Conservation (phyloP, 805 yeast genomes). For the Barnettozyma salicaria region DNA sequence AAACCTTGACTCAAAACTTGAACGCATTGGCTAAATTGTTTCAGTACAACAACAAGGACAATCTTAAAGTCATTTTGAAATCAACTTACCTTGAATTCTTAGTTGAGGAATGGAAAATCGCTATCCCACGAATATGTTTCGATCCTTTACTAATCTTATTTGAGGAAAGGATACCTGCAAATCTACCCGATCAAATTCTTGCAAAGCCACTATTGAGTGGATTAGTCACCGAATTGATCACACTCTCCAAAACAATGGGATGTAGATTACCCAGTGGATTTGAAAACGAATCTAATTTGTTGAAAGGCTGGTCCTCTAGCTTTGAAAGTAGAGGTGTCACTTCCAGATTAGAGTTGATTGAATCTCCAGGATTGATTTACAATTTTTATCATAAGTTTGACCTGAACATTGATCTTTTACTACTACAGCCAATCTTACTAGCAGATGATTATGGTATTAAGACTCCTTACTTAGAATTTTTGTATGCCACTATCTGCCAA, state of each 20-base stretch:
- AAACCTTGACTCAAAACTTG: constrained; percentile 29
- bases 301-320: constrained; percentile 45
- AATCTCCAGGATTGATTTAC: constrained; percentile 58
- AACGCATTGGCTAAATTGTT: constrained; percentile 32
- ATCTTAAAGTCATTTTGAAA: constrained; percentile 36
- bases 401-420: constrained; percentile 64
- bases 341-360: constrained; percentile 27
- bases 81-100: constrained; percentile 50
- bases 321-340: constrained; percentile 29
- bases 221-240: constrained; percentile 63
- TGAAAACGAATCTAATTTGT: constrained; percentile 57
- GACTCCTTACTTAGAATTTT: constrained; percentile 85
- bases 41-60: constrained; percentile 33
- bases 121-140: constrained; percentile 71
- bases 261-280: constrained; percentile 63
- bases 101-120: constrained; percentile 80
- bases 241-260: constrained; percentile 72
- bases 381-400: constrained; percentile 54
- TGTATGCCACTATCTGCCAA: constrained; percentile 74
- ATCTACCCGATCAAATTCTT: constrained; percentile 58
- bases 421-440: constrained; percentile 79
- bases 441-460: constrained; percentile 86
- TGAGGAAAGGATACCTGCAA: constrained; percentile 59
- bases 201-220: constrained; percentile 86
- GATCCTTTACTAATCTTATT: constrained; percentile 71